Conservation (phyloP, 139 green algal genomes). For the Chlorella sp. region DNA sequence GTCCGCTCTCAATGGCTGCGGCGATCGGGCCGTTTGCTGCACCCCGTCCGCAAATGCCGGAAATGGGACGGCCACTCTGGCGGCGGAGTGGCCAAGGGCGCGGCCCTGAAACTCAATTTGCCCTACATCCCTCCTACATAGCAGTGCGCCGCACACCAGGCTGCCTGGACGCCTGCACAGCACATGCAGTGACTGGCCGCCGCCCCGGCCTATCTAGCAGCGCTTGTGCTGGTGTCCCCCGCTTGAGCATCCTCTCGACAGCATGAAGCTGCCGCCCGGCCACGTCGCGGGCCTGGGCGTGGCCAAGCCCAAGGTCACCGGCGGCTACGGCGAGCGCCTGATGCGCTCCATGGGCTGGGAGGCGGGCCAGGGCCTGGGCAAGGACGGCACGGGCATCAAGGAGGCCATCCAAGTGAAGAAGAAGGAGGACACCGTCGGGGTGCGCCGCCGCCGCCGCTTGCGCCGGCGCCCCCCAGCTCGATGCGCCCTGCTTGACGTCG, state of each 20-base stretch:
- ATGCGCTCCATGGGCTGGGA: slow-evolving; percentile 86
- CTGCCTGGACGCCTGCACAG: no score
- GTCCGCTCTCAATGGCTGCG: no score
- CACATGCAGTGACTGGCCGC: no score
- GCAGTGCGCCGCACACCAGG: no score
- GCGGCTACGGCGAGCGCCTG: slow-evolving; percentile 85
- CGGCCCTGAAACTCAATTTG: no score
- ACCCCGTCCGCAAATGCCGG: no score
- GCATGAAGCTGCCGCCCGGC: slow-evolving; percentile 89
- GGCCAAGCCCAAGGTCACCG: slow-evolving; percentile 75
- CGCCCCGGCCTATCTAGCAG: neutral
- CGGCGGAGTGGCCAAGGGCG: no score
- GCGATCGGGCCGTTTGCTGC: no score
- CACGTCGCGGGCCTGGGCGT: slow-evolving; percentile 80
- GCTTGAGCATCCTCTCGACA: neutral
- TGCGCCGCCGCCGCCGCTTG: slow-evolving; percentile 46
- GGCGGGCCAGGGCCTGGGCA: slow-evolving; percentile 82
- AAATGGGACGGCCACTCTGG: no score
- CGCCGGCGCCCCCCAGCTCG: neutral
- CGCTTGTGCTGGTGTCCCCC: neutral
- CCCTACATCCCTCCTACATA: no score
- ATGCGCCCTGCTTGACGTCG: no score
- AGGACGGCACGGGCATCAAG: slow-evolving; percentile 72
- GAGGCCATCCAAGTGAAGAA: slow-evolving; percentile 84
- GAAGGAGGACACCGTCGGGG: slow-evolving; percentile 86